Base-by-base conservation (phyloP, 345 rosid genomes). In the Xanthoceras sorbifolium region DNA sequence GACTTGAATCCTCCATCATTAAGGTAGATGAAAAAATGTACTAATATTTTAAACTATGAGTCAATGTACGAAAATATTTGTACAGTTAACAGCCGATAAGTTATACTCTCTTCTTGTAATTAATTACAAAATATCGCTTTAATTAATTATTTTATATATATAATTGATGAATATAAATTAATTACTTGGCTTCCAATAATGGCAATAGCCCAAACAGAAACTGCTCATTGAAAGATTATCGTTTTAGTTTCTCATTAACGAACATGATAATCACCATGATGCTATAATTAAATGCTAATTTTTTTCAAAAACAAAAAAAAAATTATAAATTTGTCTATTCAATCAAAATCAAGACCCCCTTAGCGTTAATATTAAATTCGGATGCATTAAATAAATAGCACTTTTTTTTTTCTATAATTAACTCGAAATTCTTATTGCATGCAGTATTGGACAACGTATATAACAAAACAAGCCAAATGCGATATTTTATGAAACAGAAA, bases 241-340 rank as follows among this genome's bases (percentile, higher is more conserved):
- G 34, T 69, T 28, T 28, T 15, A 50, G 26, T 7, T 29, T 28
- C 23, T 50, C 22, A 15, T 31, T 52, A 29, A 70, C 25, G 26
- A 20, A 48, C 1, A 6, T 4, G 29, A 70, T 6, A 29, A 54
- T 23, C 4, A 54, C 14, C 17, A 17, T 69, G 60, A 48, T 48
- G 20, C 7, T 26, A 48, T 1, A 29, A 22, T 4, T 36, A 71
- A 50, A 71, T 71, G 32, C 6, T 8, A 72, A 60, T 9, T 42
- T 38, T 38, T 38, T 10, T 42, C 44, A 40, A n/a, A n/a, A n/a
- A n/a, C n/a, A n/a, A n/a, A n/a, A n/a, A n/a, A n/a, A n/a, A n/a
- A n/a, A n/a, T n/a, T n/a, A n/a, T n/a, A n/a, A n/a, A 55, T 55
- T 71, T n/a, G 64, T 72, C 76, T n/a, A 72, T 26, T 60, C 76